Conservation (phyloP, 768 basidiomycete genomes). For the Sporobolomyces phaffii region DNA sequence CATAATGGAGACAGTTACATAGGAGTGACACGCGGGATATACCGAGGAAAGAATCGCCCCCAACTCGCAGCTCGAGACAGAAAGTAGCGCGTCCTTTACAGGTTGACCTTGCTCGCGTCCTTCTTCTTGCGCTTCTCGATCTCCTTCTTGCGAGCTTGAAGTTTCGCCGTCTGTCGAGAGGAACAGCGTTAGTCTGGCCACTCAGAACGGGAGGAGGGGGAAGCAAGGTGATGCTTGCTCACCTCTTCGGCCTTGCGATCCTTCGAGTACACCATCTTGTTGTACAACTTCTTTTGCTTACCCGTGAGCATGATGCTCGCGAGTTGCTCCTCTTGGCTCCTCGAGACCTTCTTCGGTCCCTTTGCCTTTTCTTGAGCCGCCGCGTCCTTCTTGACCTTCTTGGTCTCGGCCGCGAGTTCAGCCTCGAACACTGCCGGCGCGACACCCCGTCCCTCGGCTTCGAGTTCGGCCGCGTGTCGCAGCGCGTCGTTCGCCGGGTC, state of each 20-base stretch:
- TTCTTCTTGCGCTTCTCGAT: constrained; percentile 39
- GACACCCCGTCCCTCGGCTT: constrained; percentile 60
- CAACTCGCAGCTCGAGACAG: too few species aligned
- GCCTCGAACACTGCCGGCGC: constrained; percentile 46
- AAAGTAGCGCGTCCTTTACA: too few species aligned
- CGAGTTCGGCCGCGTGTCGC: constrained; percentile 78
- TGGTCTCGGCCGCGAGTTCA: constrained; percentile 46
- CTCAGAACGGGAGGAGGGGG: not conserved
- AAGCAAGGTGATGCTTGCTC: too few species aligned
- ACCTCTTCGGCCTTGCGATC: constrained; percentile 48
- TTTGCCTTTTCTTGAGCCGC: constrained; percentile 26
- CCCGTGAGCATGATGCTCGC: constrained; percentile 50
- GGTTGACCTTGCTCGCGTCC: constrained; percentile 16
- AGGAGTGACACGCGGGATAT: too few species aligned
- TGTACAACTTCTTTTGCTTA: constrained; percentile 50
- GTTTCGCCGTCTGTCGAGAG: constrained; percentile 29
- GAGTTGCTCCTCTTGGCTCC: constrained; percentile 47
- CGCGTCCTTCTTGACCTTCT: constrained; percentile 39
- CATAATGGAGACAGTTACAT: too few species aligned
- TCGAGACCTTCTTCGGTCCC: constrained; percentile 20
- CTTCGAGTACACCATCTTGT: constrained; percentile 51
- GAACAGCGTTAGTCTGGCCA: too few species aligned
- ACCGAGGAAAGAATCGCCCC: too few species aligned
- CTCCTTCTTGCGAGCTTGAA: constrained; percentile 37
- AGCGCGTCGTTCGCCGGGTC: constrained; percentile 60